Evolutionary conservation across 306 rosid genomes (phyloP), one percentile per base, ranked within the genome.

Genomic region (Begonia fuchsioides): DNA sequence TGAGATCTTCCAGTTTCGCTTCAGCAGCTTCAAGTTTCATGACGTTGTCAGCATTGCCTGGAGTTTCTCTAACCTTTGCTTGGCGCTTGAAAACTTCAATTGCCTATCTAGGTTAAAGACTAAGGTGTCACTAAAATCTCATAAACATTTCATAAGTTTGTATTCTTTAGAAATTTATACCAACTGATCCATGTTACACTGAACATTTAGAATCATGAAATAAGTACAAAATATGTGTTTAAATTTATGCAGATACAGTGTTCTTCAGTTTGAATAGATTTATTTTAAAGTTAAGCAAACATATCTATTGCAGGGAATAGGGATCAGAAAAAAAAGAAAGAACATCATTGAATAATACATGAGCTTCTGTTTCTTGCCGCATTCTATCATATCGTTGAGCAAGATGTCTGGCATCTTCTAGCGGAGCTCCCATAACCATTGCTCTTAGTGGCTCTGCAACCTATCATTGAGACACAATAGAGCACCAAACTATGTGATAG

Each of bases 331-430:
- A 47, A n/a, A n/a, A 56, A 16, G 15, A 40, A 38, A 20, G 48
- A 32, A 45, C 59, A 51, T 32, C 15, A 3, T 15, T 65, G 57
- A 61, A 43, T 58, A 53, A 66, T 74, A 82, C 93, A 93, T 82
- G 96, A 32, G 93, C 83, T 72, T 86, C 96, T 51, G 90, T 81
- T 70, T 86, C 96, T 72, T 86, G 96, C 18, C 96, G 78, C 86
- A 86, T 72, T 79, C 96, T 70, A 51, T 86, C 96, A 56, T 86
- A 86, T 46, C 93, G 96, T 64, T 86, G 96, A 67, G 93, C 93
- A 58, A 86, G 93, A 79, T 82, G 86, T 49, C 96, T 74, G 57
- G 96, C 96, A 70, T 86, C 96, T 68, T 86, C 96, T 72, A 86
- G 70, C 16, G 96, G 93, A 58, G 96, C 76, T 41, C 96, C 96